Conservation (phyloP, 345 rosid genomes). For the Hibiscus trionum region DNA sequence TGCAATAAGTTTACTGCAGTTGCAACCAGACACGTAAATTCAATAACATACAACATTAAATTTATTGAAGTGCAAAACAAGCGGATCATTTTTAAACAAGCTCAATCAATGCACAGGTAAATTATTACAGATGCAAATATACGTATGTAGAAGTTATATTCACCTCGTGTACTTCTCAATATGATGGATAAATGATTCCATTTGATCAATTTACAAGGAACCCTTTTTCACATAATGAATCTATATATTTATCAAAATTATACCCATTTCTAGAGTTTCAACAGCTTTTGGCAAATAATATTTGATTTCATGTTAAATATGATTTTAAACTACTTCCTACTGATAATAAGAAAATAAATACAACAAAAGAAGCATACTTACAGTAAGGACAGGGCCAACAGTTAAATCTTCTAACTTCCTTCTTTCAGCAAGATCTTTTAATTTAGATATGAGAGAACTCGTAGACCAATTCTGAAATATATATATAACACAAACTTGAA, state of each 20-base stretch:
- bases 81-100: not conserved
- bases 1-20: not conserved
- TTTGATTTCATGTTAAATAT: not conserved
- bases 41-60: not conserved
- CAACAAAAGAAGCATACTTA: conserved; percentile 31
- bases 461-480: conserved; percentile 63
- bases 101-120: not conserved
- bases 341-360: not conserved
- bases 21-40: not conserved
- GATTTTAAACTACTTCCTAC: not conserved
- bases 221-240: not conserved
- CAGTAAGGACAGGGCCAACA: conserved; percentile 91
- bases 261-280: not conserved
- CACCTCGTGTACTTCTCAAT: not conserved
- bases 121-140: not conserved
- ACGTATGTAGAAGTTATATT: not conserved
- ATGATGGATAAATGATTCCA: not conserved
- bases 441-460: conserved; percentile 51
- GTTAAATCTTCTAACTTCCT: conserved; percentile 88
- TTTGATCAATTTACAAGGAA: not conserved
- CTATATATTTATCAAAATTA: not conserved
- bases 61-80: not conserved
- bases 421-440: conserved; percentile 78
- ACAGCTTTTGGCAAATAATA: not conserved
- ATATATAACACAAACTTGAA: not conserved